Evolutionary conservation across 1,284 basidiomycete species (phyloP).

Genomic region (Mycosarcoma mackinlayi): DNA sequence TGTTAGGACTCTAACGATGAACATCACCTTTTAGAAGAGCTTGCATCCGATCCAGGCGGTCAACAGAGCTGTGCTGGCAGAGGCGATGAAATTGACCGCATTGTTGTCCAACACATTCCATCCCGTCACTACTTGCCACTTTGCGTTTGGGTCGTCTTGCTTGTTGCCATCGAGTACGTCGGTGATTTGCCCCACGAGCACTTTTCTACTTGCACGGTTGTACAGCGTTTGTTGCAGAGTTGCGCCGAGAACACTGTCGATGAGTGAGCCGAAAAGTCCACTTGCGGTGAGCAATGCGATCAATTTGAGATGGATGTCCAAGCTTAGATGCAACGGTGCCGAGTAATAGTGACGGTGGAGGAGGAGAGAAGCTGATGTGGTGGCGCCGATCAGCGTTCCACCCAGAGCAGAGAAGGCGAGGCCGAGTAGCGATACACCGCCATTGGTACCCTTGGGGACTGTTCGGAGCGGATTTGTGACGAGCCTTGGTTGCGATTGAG

Average conservation of each 20-base stretch:
- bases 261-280: constrained; percentile 73
- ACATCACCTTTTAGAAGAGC: constrained; percentile 13
- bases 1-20: constrained; percentile 39
- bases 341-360: constrained; percentile 7
- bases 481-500: constrained; percentile 42
- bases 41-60: constrained; percentile 32
- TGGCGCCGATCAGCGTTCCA: constrained; percentile 71
- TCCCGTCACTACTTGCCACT: constrained; percentile 76
- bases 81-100: constrained; percentile 61
- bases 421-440: constrained; percentile 81
- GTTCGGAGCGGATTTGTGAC: constrained; percentile 77
- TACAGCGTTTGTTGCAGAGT: constrained; percentile 86
- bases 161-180: constrained; percentile 9
- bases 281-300: constrained; percentile 69
- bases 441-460: constrained; percentile 92
- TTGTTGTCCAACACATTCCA: constrained; percentile 82
- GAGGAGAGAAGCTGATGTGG: constrained; percentile 73
- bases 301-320: constrained; percentile 73
- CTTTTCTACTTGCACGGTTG: constrained; percentile 74
- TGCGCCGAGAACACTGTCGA: constrained; percentile 77
- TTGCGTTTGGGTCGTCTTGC: constrained; percentile 56
- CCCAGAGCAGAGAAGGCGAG: constrained; percentile 80
- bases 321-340: not conserved
- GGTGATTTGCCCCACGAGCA: constrained; percentile 70
- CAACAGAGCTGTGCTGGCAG: constrained; percentile 18